Base-by-base conservation (phyloP, 2,329 filamentous ascomycete species). In the Aspergillus ochraceus region DNA sequence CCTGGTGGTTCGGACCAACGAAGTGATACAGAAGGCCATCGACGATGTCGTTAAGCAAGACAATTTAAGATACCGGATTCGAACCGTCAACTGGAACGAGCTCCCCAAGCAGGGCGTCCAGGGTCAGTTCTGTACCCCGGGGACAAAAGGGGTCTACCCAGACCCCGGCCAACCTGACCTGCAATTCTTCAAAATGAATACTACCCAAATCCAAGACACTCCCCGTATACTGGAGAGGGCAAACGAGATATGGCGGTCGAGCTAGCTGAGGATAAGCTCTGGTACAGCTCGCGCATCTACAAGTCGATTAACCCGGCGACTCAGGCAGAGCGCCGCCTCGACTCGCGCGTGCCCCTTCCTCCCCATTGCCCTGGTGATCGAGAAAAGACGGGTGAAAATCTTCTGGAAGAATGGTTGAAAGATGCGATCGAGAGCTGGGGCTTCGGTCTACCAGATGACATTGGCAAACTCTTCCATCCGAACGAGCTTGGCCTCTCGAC, bases 391-490 rank as follows among this genome's bases (percentile, higher is more conserved):
- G 26, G 9, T 9, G 26, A 29, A 29, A 29, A 29, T 29, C 26
- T 8, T 8, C 26, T 29, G 26, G 49, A 52, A 29, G 29, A 52
- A 12, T 39, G 26, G 12, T 45, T 22, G 20, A 17, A 19, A 4
- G 5, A 9, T 19, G 4, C 32, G 26, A 14, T 30, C 46, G 9
- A 54, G 45, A 4, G 46, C 6, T 36, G 11, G 42, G 17, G 42
- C 5, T 46, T 46, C 4, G 52, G 60, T 6, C 56, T 73, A n/a
- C 75, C 74, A 8, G 73, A 76, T 66, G 60, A 49, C 11, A 60
- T 74, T 52, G 68, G 66, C 9, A 64, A 62, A 29, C 67, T 67
- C 52, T 77, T 77, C 60, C 75, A 77, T 58, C 73, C 75, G 11
- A 77, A 74, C 52, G 55, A 61, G 24, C 17, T 54, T 4, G 65